These are phyloP conservation scores for Neoascochyta sp. DNA, from an alignment of 2,329 filamentous ascomycete genomes.

Conservation along the genomic window DNA sequence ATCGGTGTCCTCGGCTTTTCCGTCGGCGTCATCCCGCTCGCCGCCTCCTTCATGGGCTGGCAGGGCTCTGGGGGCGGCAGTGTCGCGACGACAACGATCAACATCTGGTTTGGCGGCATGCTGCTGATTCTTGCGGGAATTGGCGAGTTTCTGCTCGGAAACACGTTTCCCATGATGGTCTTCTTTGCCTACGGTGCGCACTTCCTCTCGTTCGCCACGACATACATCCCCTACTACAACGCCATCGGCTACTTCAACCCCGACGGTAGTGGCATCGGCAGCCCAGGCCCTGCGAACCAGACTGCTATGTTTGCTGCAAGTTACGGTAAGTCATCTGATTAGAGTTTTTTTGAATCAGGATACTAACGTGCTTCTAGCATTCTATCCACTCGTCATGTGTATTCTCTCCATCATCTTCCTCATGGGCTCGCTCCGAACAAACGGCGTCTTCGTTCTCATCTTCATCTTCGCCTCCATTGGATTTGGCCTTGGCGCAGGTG, in stretches of 20 bases:
- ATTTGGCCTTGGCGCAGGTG: conserved; percentile 14
- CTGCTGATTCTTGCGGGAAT: conserved; percentile 12
- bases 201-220: conserved; percentile 13
- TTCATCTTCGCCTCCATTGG: conserved; percentile 13
- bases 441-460: conserved; percentile 15
- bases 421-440: conserved; percentile 12
- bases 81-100: conserved; percentile 8
- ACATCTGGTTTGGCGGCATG: conserved; percentile 13
- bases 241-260: conserved; percentile 15
- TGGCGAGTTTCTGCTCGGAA: conserved; percentile 13
- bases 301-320: conserved; percentile 10
- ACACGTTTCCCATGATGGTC: conserved; percentile 16
- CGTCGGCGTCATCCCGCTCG: conserved; percentile 10
- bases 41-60: conserved; percentile 15
- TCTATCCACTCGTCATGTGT: conserved; percentile 14
- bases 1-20: conserved; percentile 14
- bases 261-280: conserved; percentile 12
- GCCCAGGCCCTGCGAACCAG: conserved; percentile 10
- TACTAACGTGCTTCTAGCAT: conserved; percentile 5
- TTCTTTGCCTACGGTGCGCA: conserved; percentile 16
- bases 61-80: conserved; percentile 11
- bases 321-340: conserved; percentile 5
- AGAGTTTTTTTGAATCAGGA: background rate
- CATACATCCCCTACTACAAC: conserved; percentile 13
- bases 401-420: conserved; percentile 16